A percentile compares a stretch with the other conserved stretches of the same genome.
Evolutionary conservation across 2,329 filamentous ascomycete genomes (phyloP).

Genomic region (Podosphaera aphanis): DNA sequence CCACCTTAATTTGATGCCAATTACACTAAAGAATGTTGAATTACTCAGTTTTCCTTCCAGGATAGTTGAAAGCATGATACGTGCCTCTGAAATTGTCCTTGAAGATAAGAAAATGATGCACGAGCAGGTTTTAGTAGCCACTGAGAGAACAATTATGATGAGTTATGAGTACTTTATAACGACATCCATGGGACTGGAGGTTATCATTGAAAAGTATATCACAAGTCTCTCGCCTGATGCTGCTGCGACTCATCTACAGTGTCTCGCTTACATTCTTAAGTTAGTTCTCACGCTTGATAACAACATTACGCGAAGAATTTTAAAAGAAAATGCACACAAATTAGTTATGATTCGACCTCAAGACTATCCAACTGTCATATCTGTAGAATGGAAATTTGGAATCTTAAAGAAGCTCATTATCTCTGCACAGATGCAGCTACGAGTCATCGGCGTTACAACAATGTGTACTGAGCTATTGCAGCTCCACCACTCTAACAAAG

Average conservation of each 20-base stretch:
- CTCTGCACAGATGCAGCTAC: slow-evolving; percentile 75
- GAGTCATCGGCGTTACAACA: slow-evolving; percentile 51
- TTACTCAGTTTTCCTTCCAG: slow-evolving; percentile 11
- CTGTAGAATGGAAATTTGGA: slow-evolving; percentile 44
- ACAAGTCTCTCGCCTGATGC: slow-evolving; percentile 26
- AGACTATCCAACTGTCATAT: slow-evolving; percentile 25
- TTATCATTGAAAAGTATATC: slow-evolving; percentile 30
- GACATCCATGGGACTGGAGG: slow-evolving; percentile 21
- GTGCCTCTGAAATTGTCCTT: slow-evolving; percentile 5
- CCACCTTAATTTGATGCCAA: slow-evolving; percentile 20
- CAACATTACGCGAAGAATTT: slow-evolving; percentile 5
- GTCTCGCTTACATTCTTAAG: slow-evolving; percentile 22
- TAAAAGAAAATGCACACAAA: slow-evolving; percentile 12
- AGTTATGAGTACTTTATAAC: slow-evolving; percentile 22
- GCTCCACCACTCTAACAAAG: slow-evolving; percentile 34
- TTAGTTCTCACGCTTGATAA: slow-evolving; percentile 16
- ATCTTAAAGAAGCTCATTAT: slow-evolving; percentile 48
- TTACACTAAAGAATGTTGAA: slow-evolving; percentile 22
- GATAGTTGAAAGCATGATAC: slow-evolving; percentile 8
- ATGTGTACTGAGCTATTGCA: slow-evolving; percentile 49
- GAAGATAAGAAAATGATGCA: slow-evolving; percentile 5
- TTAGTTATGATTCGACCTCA: slow-evolving; percentile 15
- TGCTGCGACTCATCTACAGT: slow-evolving; percentile 18
- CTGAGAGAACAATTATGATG: slow-evolving; percentile 17
- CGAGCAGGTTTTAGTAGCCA: slow-evolving; percentile 4